phyloP scores from a whole-genome alignment of 768 basidiomycete species.

The Dendrothele bispora region DNA sequence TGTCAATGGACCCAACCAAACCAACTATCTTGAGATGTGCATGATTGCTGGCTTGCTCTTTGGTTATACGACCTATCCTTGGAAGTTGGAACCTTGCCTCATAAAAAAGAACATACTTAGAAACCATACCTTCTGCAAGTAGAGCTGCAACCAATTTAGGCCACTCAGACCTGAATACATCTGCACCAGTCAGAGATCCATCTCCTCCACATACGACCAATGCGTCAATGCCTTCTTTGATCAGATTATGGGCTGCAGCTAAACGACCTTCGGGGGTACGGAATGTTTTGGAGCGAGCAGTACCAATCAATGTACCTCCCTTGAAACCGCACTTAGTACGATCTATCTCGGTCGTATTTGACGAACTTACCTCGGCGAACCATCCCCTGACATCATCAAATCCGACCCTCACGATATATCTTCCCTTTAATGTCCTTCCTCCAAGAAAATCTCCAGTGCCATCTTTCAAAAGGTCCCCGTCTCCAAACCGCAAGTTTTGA shows the following conservation, averaged over 20 bases:
- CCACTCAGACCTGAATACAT: slow-evolving; percentile 94
- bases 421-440: slow-evolving; percentile 79
- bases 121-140: slow-evolving; percentile 51
- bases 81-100: too few species aligned
- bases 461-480: slow-evolving; percentile 73
- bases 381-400: slow-evolving; percentile 98
- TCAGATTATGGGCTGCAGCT: slow-evolving; percentile 86
- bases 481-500: slow-evolving; percentile 81
- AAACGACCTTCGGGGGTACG: slow-evolving; percentile 85
- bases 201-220: slow-evolving; percentile 97
- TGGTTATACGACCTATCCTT: slow-evolving; percentile 53
- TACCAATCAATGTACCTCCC: slow-evolving; percentile 97
- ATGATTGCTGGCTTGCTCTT: slow-evolving; percentile 68
- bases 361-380: slow-evolving; percentile 73
- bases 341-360: too few species aligned
- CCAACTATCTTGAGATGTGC: slow-evolving; percentile 93
- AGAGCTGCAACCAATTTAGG: slow-evolving; percentile 77
- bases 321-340: slow-evolving; percentile 35
- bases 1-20: slow-evolving; percentile 98
- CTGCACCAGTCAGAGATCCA: slow-evolving; percentile 94
- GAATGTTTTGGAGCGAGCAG: slow-evolving; percentile 83
- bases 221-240: slow-evolving; percentile 96
- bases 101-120: slow-evolving; percentile 3
- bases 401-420: slow-evolving; percentile 93
- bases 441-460: slow-evolving; percentile 75